These are phyloP conservation scores for Saxispiralis lemnorum DNA, from an alignment of 495 filamentous ascomycete species.

Conservation along the genomic window DNA sequence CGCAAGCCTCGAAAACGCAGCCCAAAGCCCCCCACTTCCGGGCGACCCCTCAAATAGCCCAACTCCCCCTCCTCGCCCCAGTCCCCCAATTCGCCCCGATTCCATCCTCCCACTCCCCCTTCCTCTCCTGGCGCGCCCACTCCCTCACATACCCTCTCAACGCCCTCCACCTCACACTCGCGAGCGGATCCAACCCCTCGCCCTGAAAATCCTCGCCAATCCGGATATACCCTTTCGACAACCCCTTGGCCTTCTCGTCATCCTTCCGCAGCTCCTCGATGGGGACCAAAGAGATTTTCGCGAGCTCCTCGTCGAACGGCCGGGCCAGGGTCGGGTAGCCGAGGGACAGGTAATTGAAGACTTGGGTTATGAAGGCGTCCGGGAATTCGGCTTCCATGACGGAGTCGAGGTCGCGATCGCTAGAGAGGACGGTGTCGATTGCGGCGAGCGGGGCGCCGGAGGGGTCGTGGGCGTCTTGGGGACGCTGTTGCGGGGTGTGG, in stretches of 20 bases:
- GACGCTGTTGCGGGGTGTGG: constrained; percentile 1
- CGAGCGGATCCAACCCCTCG: constrained; percentile 23
- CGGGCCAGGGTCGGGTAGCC: constrained; percentile 74
- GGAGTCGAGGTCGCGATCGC: constrained; percentile 18
- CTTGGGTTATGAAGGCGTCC: constrained; percentile 78
- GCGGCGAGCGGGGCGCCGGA: too few relatives aligned
- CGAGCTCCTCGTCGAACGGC: constrained; percentile 64
- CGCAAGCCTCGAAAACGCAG: too few relatives aligned
- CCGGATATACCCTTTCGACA: constrained; percentile 49
- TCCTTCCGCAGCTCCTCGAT: constrained; percentile 50
- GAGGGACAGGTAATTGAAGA: constrained; percentile 87
- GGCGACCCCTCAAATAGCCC: constrained; percentile 42
- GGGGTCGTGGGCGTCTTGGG: background rate
- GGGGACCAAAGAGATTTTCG: constrained; percentile 52
- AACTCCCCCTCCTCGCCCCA: constrained; percentile 57
- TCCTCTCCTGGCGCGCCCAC: constrained; percentile 66
- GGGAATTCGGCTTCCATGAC: constrained; percentile 48
- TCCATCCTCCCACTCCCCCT: constrained; percentile 35
- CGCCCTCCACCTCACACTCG: constrained; percentile 60
- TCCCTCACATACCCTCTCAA: constrained; percentile 64
- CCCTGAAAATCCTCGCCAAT: constrained; percentile 30
- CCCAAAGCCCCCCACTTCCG: background rate
- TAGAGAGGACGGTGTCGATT: constrained; percentile 22
- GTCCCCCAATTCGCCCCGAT: constrained; percentile 50
- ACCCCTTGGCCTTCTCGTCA: constrained; percentile 42